Evolutionary conservation across 1,139 yeast species (phyloP).

Genomic region (Geotrichum phurueaensis): DNA sequence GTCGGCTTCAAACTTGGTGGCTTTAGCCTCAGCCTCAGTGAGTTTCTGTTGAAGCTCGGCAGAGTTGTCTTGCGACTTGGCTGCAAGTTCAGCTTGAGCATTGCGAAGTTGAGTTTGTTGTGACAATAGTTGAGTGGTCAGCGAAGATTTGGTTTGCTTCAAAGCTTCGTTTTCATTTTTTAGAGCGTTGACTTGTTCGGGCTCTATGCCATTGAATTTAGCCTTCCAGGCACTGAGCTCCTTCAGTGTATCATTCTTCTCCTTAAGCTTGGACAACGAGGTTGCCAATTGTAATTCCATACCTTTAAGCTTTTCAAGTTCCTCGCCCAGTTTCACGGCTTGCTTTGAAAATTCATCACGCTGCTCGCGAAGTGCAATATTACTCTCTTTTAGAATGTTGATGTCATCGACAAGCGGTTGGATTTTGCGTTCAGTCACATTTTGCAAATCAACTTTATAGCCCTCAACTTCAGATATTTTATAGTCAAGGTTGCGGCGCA

Average conservation of each 20-base stretch:
- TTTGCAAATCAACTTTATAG: background rate
- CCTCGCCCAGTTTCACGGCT: background rate
- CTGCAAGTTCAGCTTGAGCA: background rate
- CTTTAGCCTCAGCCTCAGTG: background rate
- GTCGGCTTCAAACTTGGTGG: slow-evolving; percentile 9
- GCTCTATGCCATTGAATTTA: background rate
- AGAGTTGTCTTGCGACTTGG: background rate
- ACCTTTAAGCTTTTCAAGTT: slow-evolving; percentile 1
- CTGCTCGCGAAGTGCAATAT: slow-evolving; percentile 1
- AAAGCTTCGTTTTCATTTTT: background rate
- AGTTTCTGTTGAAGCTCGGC: background rate
- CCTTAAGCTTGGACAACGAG: background rate
- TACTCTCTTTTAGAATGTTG: slow-evolving; percentile 1
- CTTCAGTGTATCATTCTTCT: background rate
- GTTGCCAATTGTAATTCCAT: background rate
- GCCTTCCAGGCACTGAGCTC: background rate
- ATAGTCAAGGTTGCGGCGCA: background rate
- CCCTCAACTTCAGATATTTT: background rate
- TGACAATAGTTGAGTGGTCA: background rate
- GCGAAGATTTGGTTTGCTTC: background rate
- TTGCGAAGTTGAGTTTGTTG: background rate
- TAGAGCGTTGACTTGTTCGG: background rate
- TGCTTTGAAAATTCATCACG: background rate
- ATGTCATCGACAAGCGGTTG: background rate
- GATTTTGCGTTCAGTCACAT: background rate